These are phyloP conservation scores for Nakazawaea siamensis DNA, from an alignment of 805 yeast genomes.

Conservation along the genomic window DNA sequence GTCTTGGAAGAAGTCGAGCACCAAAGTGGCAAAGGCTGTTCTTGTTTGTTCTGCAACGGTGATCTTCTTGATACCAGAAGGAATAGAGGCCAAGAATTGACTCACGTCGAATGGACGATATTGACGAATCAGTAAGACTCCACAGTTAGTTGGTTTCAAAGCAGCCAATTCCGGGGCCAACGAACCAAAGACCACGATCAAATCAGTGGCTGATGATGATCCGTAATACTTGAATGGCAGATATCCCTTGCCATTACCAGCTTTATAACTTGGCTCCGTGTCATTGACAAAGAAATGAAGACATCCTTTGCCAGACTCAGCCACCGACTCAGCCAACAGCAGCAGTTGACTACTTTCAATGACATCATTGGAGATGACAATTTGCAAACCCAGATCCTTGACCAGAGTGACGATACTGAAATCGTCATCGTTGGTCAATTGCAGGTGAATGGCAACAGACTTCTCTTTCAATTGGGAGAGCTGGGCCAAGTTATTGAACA, in stretches of 20 bases:
- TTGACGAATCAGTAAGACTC: constrained; percentile 49
- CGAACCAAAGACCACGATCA: constrained; percentile 59
- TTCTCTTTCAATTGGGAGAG: constrained; percentile 31
- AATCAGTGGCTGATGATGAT: constrained; percentile 32
- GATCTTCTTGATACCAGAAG: constrained; percentile 45
- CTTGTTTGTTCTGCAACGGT: constrained; percentile 60
- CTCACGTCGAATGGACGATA: constrained; percentile 67
- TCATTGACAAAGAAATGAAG: constrained; percentile 52
- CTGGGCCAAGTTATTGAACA: constrained; percentile 55
- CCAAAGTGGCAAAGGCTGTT: constrained; percentile 31
- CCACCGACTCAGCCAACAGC: constrained; percentile 48
- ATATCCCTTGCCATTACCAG: constrained; percentile 19
- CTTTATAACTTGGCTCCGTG: constrained; percentile 10
- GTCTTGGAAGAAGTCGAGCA: constrained; percentile 67
- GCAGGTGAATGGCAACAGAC: constrained; percentile 54
- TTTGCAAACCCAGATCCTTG: constrained; percentile 58
- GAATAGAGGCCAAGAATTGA: constrained; percentile 41
- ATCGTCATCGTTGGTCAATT: constrained; percentile 45
- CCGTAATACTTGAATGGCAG: constrained; percentile 36
- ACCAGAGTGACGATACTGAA: constrained; percentile 62
- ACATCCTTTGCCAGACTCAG: constrained; percentile 47
- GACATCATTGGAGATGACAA: constrained; percentile 58
- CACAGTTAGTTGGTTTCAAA: constrained; percentile 28
- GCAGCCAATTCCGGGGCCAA: constrained; percentile 33
- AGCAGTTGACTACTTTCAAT: constrained; percentile 47